These are phyloP conservation scores for Lachnellula cervina DNA, from an alignment of 2,329 filamentous ascomycete genomes.

Conservation along the genomic window DNA sequence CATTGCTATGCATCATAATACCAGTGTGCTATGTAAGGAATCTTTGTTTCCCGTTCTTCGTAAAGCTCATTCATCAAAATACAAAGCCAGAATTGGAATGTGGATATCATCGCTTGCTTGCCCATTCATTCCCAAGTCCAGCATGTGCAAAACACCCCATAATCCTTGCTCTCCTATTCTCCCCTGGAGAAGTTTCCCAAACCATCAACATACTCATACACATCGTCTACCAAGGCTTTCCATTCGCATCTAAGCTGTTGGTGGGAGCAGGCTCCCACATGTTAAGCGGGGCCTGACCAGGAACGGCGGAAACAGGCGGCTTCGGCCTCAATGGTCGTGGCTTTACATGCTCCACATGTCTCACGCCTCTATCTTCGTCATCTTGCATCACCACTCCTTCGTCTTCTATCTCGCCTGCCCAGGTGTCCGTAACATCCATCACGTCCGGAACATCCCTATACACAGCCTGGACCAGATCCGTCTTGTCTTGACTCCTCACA, in stretches of 20 bases:
- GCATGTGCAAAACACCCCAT: neutral
- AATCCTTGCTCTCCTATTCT: neutral
- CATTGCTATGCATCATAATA: neutral
- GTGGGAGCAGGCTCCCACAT: neutral
- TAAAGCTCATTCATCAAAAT: neutral
- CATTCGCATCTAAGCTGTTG: conserved; percentile 10
- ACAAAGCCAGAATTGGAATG: neutral
- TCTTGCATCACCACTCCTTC: conserved; percentile 10
- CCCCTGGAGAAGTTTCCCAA: neutral
- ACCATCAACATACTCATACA: neutral
- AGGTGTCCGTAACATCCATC: conserved; percentile 5
- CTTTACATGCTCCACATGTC: conserved; percentile 20
- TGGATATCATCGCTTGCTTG: neutral
- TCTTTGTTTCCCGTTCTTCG: too few relatives aligned
- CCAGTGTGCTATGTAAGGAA: neutral
- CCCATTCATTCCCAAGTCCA: neutral
- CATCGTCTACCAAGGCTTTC: conserved; percentile 6
- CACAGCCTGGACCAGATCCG: conserved; percentile 54
- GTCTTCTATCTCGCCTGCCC: conserved; percentile 4
- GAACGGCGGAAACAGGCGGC: neutral
- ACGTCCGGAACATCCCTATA: conserved; percentile 36
- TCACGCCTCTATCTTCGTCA: conserved; percentile 2
- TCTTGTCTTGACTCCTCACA: conserved; percentile 62
- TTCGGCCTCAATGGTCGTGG: conserved; percentile 23
- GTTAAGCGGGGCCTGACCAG: neutral